phyloP scores from a whole-genome alignment of 2,329 filamentous ascomycete species.

The Xenoacremonium recifei region DNA sequence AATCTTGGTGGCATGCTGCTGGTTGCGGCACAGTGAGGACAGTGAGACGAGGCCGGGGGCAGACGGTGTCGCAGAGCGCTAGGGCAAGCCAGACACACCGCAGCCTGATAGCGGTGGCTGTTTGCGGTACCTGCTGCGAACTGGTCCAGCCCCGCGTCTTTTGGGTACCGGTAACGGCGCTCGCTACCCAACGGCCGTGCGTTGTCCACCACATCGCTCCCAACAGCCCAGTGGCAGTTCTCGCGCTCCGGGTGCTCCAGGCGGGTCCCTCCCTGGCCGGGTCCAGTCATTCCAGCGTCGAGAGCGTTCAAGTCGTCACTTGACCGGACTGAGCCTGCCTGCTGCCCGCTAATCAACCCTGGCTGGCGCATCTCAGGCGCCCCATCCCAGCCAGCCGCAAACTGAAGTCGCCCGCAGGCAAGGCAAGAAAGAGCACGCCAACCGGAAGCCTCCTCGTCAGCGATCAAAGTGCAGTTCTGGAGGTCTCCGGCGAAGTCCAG shows the following conservation, averaged over 20 bases:
- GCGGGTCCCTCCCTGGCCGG: background rate
- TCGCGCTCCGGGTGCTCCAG: slow-evolving; percentile 18
- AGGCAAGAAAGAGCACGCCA: too few relatives aligned
- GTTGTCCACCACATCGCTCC: slow-evolving; percentile 10
- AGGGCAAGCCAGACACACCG: slow-evolving; percentile 15
- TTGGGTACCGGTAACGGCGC: slow-evolving; percentile 18
- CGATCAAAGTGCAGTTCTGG: too few relatives aligned
- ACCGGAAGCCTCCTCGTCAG: too few relatives aligned
- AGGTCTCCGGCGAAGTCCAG: too few relatives aligned
- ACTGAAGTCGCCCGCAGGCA: too few relatives aligned
- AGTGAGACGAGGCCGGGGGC: background rate
- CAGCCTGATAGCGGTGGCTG: slow-evolving; percentile 15
- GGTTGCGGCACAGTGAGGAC: slow-evolving; percentile 21
- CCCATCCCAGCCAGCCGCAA: background rate
- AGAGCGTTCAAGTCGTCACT: slow-evolving; percentile 16
- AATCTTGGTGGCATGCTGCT: slow-evolving; percentile 30
- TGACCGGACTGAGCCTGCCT: slow-evolving; percentile 20
- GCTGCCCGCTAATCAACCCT: too few relatives aligned
- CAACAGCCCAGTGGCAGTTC: slow-evolving; percentile 20
- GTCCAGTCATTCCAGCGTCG: slow-evolving; percentile 15
- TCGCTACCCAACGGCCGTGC: slow-evolving; percentile 18
- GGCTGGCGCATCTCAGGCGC: too few relatives aligned
- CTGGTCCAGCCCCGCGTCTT: slow-evolving; percentile 7
- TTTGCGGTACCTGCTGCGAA: slow-evolving; percentile 17
- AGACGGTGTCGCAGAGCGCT: slow-evolving; percentile 18